A percentile compares a stretch with the other conserved stretches of the same genome.
Evolutionary conservation across 139 green algal species (phyloP).

Genomic region (Picochlorum sp.): DNA sequence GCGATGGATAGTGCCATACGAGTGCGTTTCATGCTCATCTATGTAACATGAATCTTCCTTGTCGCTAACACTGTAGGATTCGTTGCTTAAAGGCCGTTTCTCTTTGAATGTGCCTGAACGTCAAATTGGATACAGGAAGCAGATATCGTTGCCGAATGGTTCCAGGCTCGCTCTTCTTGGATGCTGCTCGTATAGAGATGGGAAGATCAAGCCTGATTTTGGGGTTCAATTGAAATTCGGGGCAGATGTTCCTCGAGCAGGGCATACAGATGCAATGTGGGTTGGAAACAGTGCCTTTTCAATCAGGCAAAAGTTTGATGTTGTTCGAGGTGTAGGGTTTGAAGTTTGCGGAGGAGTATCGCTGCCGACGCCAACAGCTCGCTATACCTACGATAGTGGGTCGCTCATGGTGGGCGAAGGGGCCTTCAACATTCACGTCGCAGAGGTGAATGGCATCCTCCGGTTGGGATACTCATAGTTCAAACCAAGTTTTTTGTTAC

Average conservation of each 20-base stretch:
- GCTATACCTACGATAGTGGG: slow-evolving; percentile 10
- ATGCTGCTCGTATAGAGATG: background rate
- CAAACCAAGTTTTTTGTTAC: background rate
- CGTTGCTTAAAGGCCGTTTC: slow-evolving; percentile 12
- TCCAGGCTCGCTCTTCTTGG: slow-evolving; percentile 8
- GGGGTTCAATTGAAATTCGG: slow-evolving; percentile 18
- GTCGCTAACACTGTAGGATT: slow-evolving; percentile 7
- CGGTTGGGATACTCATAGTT: slow-evolving; percentile 19
- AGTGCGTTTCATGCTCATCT: too few species aligned
- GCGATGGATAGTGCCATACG: background rate
- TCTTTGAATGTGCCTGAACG: slow-evolving; percentile 24
- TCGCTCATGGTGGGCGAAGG: slow-evolving; percentile 29
- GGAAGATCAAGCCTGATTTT: slow-evolving; percentile 9
- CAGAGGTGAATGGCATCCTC: slow-evolving; percentile 42
- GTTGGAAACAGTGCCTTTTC: slow-evolving; percentile 17
- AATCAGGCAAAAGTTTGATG: slow-evolving; percentile 23
- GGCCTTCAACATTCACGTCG: slow-evolving; percentile 34
- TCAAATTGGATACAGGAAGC: slow-evolving; percentile 22
- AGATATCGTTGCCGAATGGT: slow-evolving; percentile 9
- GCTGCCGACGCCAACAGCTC: slow-evolving; percentile 29
- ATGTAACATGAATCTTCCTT: too few species aligned
- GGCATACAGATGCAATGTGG: slow-evolving; percentile 18
- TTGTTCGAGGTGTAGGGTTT: slow-evolving; percentile 19
- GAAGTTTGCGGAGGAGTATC: slow-evolving; percentile 30
- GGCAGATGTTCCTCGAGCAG: too few species aligned